Evolutionary conservation across 2,329 filamentous ascomycete genomes (phyloP), one percentile per base, ranked within the genome.

Genomic region (Hymenoscyphus occultus): DNA sequence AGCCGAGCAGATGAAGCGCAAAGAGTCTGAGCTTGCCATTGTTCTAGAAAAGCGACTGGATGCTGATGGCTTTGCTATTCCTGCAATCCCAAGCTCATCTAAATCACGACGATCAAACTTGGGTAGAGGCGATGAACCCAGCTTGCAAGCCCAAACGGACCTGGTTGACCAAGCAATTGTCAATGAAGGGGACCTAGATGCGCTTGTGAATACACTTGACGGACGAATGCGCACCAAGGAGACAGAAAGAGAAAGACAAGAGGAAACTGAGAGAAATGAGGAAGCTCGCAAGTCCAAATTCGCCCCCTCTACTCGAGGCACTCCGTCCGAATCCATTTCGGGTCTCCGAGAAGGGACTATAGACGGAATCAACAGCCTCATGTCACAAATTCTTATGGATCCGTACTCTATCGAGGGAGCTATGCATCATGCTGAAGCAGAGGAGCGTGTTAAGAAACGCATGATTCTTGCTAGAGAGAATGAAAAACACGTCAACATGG

Each of bases 51-150:
- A 77, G 60, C 81, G 83, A 19, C 76, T 85, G 12, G 89, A 91
- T 73, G 83, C 86, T 2, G 88, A 91, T 71, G 89, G 89, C 2
- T 91, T 90, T 73, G 84, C 84, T 51, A 87, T 91, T 39, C 88
- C 89, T 0, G 78, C 80, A 0, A 71, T 78, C 5, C 84, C 83
- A 0, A 59, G 57, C 10, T 75, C 67, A 22, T 16, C 65, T 19
- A 31, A 51, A 40, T 28, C 40, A 5, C 22, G n/a, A 28, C 14
- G 32, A 39, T n/a, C 59, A 51, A 39, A 42, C 28, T 35, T 31
- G 12, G 19, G 35, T 31, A 39, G 10, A 45, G 16, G 10, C 13
- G 48, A 19, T 31, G 42, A 71, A 19, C 64, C 65, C 6, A 64
- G 64, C 28, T 68, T 72, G 35, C 64, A 71, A 56, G 66, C 71